Percentiles rank a stretch among this genome's conserved stretches.
Conservation (phyloP, 2,329 filamentous ascomycete genomes). For the Paraphaeosphaeria sporulosa region DNA sequence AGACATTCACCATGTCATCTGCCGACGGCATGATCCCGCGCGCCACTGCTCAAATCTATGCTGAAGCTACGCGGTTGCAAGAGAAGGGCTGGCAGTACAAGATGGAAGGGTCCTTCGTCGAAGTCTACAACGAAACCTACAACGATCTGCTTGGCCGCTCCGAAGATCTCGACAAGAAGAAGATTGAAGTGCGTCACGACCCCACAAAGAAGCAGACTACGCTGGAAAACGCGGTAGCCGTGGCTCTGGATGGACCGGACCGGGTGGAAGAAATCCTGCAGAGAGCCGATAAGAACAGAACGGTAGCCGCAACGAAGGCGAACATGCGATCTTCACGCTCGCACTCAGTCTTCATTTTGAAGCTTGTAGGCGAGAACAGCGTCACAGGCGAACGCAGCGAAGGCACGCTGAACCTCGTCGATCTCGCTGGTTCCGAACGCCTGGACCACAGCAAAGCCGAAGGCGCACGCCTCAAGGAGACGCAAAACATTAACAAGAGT, state of each 20-base stretch:
- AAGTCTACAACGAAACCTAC: constrained; percentile 98
- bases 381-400: constrained; percentile 85
- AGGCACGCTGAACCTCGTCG: constrained; percentile 93
- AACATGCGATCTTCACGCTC: constrained; percentile 94
- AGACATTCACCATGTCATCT: constrained; percentile 96
- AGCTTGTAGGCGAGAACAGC: constrained; percentile 69
- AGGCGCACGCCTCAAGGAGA: constrained; percentile 88
- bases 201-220: constrained; percentile 80
- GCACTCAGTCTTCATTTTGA: constrained; percentile 94
- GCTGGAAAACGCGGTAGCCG: constrained; percentile 80
- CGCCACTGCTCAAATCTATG: constrained; percentile 92
- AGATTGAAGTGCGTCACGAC: constrained; percentile 90
- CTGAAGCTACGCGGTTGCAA: constrained; percentile 80
- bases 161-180: constrained; percentile 77
- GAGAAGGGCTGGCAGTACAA: constrained; percentile 94
- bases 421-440: constrained; percentile 91
- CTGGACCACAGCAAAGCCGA: constrained; percentile 86
- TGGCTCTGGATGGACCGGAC: constrained; percentile 78
- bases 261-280: constrained; percentile 82
- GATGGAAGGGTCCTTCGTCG: constrained; percentile 94
- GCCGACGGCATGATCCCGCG: constrained; percentile 95
- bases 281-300: constrained; percentile 84
- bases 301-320: constrained; percentile 94
- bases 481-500: constrained; percentile 96
- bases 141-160: constrained; percentile 84